These are phyloP conservation scores for Ophiostoma tasmaniense DNA, from an alignment of 2,329 filamentous ascomycete species.

Conservation along the genomic window DNA sequence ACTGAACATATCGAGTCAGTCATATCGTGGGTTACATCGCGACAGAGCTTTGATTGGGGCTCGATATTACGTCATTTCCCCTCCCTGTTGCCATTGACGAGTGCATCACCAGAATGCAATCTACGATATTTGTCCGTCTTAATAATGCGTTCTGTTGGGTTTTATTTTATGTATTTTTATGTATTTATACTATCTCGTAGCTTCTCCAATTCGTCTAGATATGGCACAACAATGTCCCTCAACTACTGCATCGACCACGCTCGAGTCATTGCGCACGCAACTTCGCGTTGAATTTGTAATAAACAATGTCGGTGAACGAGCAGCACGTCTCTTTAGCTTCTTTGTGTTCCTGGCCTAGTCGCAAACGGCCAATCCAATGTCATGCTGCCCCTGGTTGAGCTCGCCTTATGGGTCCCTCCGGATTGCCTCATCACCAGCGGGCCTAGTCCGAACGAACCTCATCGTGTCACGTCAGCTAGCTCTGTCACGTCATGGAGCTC, in stretches of 20 bases:
- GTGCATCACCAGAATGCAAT: not conserved
- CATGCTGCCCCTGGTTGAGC: not conserved
- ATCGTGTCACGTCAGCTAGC: not conserved
- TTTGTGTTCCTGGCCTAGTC: not conserved
- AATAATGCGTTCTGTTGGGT: not conserved
- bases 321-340: not conserved
- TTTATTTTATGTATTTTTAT: not conserved
- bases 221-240: not conserved
- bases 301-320: not conserved
- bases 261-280: not conserved
- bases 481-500: not conserved
- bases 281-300: not conserved
- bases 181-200: not conserved
- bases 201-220: not conserved
- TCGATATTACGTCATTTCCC: not conserved
- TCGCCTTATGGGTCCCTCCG: not conserved
- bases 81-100: not conserved
- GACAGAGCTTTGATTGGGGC: not conserved
- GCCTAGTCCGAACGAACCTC: not conserved
- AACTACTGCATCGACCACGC: not conserved
- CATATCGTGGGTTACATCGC: conserved; percentile 1
- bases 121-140: not conserved
- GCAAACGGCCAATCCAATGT: not conserved
- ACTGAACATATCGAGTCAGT: not conserved
- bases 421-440: conserved; percentile 5